phyloP scores from a whole-genome alignment of 495 filamentous ascomycete species.

The Cetradonia linearis region DNA sequence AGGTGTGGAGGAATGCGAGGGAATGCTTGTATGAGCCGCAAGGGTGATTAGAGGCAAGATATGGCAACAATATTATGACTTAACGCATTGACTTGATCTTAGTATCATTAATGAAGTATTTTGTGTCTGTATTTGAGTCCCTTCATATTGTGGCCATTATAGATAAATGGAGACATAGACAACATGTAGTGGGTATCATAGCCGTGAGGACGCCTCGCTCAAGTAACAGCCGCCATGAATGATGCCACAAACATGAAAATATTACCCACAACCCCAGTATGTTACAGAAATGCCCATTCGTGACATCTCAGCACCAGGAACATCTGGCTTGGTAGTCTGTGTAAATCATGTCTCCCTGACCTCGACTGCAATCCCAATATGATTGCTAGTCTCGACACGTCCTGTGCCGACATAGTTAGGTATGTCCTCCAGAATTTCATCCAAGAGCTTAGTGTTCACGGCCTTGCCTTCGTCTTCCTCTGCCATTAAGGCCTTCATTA shows the following conservation, averaged over 20 bases:
- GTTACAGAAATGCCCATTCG: background rate
- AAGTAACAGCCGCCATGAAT: background rate
- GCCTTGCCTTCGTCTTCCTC: constrained; percentile 18
- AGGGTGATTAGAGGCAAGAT: constrained; percentile 26
- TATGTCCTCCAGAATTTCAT: constrained; percentile 16
- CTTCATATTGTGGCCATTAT: background rate
- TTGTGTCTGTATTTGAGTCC: background rate
- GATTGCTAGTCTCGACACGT: background rate
- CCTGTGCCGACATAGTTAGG: constrained; percentile 9
- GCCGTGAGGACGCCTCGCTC: constrained; percentile 7
- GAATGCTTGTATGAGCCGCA: constrained; percentile 66
- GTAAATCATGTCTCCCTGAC: background rate
- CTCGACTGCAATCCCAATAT: background rate
- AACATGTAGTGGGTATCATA: constrained; percentile 12
- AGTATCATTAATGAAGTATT: too few species aligned
- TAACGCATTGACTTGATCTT: background rate
- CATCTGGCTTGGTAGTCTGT: background rate
- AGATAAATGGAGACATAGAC: background rate
- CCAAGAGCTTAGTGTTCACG: constrained; percentile 16
- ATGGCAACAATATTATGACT: background rate
- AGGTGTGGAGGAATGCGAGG: constrained; percentile 73
- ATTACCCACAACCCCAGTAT: background rate
- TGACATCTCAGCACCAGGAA: background rate
- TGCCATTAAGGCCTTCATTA: constrained; percentile 21
- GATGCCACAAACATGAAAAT: background rate